Conservation (phyloP, 2,329 filamentous ascomycete genomes). For the Aspergillus oerlinghausenensis region DNA sequence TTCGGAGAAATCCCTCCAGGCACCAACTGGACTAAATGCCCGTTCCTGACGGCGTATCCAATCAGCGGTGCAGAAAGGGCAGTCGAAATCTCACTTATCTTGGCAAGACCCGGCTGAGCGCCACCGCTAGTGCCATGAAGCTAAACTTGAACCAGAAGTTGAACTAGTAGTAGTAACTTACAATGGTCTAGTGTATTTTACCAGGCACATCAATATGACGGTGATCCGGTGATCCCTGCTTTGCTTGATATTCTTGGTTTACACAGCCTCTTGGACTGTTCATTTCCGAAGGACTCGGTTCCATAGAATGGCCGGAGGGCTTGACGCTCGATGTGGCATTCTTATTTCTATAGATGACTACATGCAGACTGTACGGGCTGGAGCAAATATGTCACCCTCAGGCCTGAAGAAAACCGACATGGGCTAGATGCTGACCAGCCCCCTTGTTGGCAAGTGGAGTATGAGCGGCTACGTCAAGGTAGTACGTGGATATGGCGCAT, state of each 20-base stretch:
- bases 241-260: background rate
- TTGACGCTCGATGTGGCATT: background rate
- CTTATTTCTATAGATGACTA: background rate
- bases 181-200: conserved; percentile 8
- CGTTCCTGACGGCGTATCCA: conserved; percentile 18
- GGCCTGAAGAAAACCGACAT: background rate
- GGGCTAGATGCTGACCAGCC: background rate
- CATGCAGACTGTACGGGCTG: background rate
- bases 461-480: background rate
- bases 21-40: conserved; percentile 13
- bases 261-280: background rate
- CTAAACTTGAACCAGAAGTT: conserved; percentile 5
- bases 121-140: conserved; percentile 11
- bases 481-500: background rate
- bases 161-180: conserved; percentile 2
- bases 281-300: background rate
- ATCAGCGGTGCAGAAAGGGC: conserved; percentile 8
- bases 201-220: conserved; percentile 3
- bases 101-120: conserved; percentile 11
- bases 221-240: background rate
- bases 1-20: conserved; percentile 14
- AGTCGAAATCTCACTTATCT: conserved; percentile 23
- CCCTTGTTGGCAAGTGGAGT: background rate
- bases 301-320: background rate
- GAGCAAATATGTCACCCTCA: background rate